Base-by-base conservation (phyloP, 2,329 filamentous ascomycete genomes). In the Talaromyces atroroseus region DNA sequence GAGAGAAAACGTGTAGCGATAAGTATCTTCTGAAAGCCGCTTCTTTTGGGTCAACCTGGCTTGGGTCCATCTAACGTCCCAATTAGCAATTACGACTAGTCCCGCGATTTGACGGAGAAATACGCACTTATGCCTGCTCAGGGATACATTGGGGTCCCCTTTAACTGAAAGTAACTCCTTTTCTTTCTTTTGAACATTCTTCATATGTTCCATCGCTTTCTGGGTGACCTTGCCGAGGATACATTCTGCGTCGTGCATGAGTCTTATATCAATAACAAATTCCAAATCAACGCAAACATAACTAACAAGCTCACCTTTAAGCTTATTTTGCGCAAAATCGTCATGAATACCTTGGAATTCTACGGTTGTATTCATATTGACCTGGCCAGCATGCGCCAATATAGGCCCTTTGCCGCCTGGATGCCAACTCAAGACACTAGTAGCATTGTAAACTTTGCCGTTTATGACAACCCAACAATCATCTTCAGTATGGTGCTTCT, bases 391-490 rank as follows among this genome's bases (percentile, higher is more conserved):
- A 62, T 81, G 79, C 0, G 68, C 71, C 58, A 80, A 65, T 24
- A 81, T 76, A 0, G 78, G 68, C 1, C 73, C 72, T 55, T 75
- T 76, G 1, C 78, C 78, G 7, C 78, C 78, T 6, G 77, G 78
- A 68, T 80, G 78, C 78, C 77, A 78, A 7, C 65, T 62, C 16
- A 81, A 61, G 2, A 78, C 75, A 48, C 69, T 73, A 3, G 78
- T 80, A 0, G 71, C 74, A 62, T 81, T 77, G 56, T 80, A 80
- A 0, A 80, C 78, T 47, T 78, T 80, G 6, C 72, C 74, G 55
- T 80, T 75, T 3, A 82, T 68, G 0, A 80, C 76, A n/a, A 82
- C 71, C 79, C 79, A 82, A 61, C 78, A 80, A 58, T 81, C 78
- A 20, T 75, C 65, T 47, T 76, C 71, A 5, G 61, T 73, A 32